Conservation (phyloP, 148 eudicot species). For the Chenopodium album region DNA sequence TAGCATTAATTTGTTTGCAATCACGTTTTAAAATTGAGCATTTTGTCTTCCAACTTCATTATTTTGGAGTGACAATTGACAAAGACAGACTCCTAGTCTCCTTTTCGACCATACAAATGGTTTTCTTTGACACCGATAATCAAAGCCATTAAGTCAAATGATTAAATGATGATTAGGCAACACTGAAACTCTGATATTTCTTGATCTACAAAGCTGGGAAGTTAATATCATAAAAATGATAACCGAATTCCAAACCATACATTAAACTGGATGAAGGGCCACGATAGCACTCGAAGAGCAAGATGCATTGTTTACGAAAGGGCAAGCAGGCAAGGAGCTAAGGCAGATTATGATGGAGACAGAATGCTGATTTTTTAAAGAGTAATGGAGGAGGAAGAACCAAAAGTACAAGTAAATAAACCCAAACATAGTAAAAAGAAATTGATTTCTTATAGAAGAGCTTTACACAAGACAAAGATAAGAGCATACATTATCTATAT, state of each 20-base stretch:
- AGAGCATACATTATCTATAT: background rate
- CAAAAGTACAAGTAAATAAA: background rate
- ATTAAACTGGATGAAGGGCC: background rate
- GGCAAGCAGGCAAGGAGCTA: too few species aligned
- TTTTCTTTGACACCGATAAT: too few species aligned
- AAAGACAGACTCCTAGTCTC: too few species aligned
- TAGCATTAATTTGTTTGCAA: too few species aligned
- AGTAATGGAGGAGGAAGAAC: background rate
- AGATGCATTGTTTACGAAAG: too few species aligned
- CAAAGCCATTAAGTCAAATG: too few species aligned
- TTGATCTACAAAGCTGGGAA: background rate
- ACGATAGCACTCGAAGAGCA: background rate
- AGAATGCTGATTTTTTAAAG: background rate
- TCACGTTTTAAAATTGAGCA: too few species aligned
- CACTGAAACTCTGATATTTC: background rate
- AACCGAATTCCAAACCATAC: background rate
- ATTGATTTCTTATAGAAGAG: background rate
- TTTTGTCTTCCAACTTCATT: too few species aligned
- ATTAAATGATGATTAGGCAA: background rate
- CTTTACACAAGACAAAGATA: background rate
- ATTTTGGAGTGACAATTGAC: too few species aligned
- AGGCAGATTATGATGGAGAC: background rate
- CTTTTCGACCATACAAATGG: too few species aligned
- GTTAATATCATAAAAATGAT: background rate
- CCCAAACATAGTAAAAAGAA: background rate